A percentile compares a stretch with the other conserved stretches of the same genome.
Conservation (phyloP, 768 basidiomycete species). For the Lyophyllum semitale region DNA sequence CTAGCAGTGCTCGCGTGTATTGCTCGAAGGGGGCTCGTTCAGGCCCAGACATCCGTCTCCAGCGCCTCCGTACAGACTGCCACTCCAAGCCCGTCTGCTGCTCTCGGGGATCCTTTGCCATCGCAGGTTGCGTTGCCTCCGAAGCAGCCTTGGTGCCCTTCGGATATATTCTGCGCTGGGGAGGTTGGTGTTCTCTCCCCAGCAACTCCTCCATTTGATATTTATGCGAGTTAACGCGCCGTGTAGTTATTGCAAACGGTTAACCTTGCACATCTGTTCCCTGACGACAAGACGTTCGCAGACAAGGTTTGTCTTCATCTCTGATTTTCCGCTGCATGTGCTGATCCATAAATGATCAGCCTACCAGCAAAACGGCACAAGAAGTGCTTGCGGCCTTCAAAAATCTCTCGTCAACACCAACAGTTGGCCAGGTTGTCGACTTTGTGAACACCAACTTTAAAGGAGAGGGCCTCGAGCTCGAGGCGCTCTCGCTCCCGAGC, state of each 20-base stretch:
- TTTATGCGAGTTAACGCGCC: conserved; percentile 3
- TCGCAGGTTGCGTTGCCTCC: conserved; percentile 69
- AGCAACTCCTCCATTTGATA: neutral
- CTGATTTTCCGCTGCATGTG: neutral
- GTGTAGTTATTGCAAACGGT: conserved; percentile 80
- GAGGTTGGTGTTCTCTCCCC: neutral
- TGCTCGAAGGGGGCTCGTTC: conserved; percentile 15
- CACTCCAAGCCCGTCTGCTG: conserved; percentile 61
- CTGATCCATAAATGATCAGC: conserved; percentile 40
- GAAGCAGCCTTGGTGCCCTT: conserved; percentile 73
- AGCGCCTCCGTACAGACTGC: conserved; percentile 55
- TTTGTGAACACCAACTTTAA: conserved; percentile 78
- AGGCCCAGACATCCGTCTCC: conserved; percentile 20
- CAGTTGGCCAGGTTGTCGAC: conserved; percentile 62
- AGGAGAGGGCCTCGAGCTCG: conserved; percentile 86
- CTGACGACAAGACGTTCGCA: conserved; percentile 87
- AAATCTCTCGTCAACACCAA: conserved; percentile 48
- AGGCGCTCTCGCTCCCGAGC: conserved; percentile 57
- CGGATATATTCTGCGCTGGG: conserved; percentile 81
- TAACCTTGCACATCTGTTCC: conserved; percentile 71
- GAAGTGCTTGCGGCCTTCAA: conserved; percentile 72
- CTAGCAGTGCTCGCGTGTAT: conserved; percentile 19
- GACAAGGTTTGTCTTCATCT: conserved; percentile 52
- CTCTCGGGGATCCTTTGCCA: conserved; percentile 55
- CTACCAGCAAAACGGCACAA: conserved; percentile 67